Evolutionary conservation across 2,329 filamentous ascomycete species (phyloP).

Genomic region (Venturia carpophila): DNA sequence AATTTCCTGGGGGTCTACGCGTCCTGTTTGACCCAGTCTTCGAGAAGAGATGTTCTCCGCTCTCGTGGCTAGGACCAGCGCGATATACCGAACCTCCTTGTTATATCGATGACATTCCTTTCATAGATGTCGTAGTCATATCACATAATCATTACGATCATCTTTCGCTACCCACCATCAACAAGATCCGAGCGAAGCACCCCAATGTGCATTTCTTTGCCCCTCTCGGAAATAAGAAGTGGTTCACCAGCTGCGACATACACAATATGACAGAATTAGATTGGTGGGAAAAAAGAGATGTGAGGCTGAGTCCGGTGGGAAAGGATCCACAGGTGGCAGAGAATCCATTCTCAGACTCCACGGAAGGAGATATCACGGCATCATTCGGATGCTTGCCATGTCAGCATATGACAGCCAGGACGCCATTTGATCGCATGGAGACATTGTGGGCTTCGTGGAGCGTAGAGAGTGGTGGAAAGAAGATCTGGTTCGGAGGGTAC

Average conservation of each 20-base stretch:
- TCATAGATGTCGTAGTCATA: constrained; percentile 67
- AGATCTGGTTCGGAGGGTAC: constrained; percentile 72
- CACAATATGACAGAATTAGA: constrained; percentile 79
- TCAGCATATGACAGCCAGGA: constrained; percentile 71
- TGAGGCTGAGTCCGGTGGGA: constrained; percentile 49
- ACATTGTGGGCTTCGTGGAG: constrained; percentile 90
- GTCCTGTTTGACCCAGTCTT: constrained; percentile 94
- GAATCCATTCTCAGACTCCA: neutral
- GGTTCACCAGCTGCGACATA: constrained; percentile 68
- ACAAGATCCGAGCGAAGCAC: constrained; percentile 60
- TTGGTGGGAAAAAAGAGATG: constrained; percentile 82
- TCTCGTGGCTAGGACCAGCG: constrained; percentile 62
- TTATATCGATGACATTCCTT: constrained; percentile 66
- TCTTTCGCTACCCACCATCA: constrained; percentile 67
- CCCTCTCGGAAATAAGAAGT: constrained; percentile 70
- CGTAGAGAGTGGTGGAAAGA: constrained; percentile 62
- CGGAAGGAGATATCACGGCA: constrained; percentile 50
- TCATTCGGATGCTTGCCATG: constrained; percentile 71
- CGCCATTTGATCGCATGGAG: constrained; percentile 58
- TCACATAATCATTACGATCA: constrained; percentile 94
- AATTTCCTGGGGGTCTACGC: constrained; percentile 77
- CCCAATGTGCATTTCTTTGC: constrained; percentile 83
- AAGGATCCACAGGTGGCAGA: constrained; percentile 19
- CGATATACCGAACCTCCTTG: constrained; percentile 74
- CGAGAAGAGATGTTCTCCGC: constrained; percentile 74